Conservation (phyloP, 352 stramenopile genomes). For the Phytophthora podocarpi region DNA sequence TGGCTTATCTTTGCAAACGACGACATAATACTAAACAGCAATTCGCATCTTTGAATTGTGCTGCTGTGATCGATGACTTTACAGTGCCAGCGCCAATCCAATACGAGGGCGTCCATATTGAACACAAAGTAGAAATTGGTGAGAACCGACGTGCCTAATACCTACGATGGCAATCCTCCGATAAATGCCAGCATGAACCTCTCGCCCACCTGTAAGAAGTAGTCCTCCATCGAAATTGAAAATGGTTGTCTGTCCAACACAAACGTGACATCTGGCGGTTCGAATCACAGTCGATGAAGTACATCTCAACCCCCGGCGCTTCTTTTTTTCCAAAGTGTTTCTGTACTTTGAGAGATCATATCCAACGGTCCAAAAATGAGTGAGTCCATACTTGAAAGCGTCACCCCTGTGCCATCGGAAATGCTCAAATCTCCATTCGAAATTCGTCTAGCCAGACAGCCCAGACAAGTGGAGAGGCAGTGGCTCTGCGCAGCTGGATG, state of each 20-base stretch:
- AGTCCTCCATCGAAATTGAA: constrained; percentile 84
- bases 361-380: constrained; percentile 87
- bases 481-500: too few species aligned
- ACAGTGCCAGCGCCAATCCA: not conserved
- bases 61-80: too few species aligned
- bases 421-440: constrained; percentile 46
- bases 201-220: constrained; percentile 76
- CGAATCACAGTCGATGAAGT: constrained; percentile 90
- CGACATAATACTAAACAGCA: too few species aligned
- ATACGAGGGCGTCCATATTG: not conserved
- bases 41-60: too few species aligned
- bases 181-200: constrained; percentile 94
- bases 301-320: constrained; percentile 85
- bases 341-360: constrained; percentile 78
- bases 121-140: constrained; percentile 1
- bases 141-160: not conserved
- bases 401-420: constrained; percentile 62
- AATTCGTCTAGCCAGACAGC: constrained; percentile 53
- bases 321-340: constrained; percentile 69
- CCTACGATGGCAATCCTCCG: constrained; percentile 31
- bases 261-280: constrained; percentile 89
- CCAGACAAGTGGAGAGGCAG: constrained; percentile 43
- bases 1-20: too few species aligned
- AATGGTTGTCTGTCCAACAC: constrained; percentile 87
- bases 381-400: constrained; percentile 89